Evolutionary conservation across 2,329 filamentous ascomycete species (phyloP).

Genomic region (Phoma sp.): DNA sequence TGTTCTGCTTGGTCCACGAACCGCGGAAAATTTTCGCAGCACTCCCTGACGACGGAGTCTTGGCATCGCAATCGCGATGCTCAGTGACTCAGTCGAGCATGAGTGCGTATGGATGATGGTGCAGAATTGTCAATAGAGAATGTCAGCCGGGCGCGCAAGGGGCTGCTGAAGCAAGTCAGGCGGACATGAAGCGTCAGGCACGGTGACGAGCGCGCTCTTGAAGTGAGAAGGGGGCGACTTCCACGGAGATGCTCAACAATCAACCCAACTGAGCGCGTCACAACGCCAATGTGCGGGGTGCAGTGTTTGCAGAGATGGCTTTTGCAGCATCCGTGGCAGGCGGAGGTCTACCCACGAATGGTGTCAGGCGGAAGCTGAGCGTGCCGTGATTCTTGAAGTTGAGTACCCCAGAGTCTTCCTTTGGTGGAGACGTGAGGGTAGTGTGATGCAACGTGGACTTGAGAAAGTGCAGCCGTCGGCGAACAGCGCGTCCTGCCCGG

Average conservation of each 20-base stretch:
- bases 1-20: slow-evolving; percentile 26
- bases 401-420: slow-evolving; percentile 26
- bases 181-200: slow-evolving; percentile 2
- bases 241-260: slow-evolving; percentile 42
- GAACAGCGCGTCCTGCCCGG: slow-evolving; percentile 13
- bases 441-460: slow-evolving; percentile 19
- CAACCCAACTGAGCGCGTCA: slow-evolving; percentile 21
- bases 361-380: slow-evolving; percentile 16
- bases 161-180: slow-evolving; percentile 16
- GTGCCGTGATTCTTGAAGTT: slow-evolving; percentile 21
- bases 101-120: slow-evolving; percentile 23
- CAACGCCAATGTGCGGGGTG: slow-evolving; percentile 39
- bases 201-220: slow-evolving; percentile 15
- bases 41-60: slow-evolving; percentile 40
- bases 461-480: slow-evolving; percentile 24
- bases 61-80: slow-evolving; percentile 33
- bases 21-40: slow-evolving; percentile 35
- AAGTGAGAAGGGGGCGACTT: slow-evolving; percentile 20
- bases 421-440: slow-evolving; percentile 23
- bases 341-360: slow-evolving; percentile 20
- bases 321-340: background rate
- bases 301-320: slow-evolving; percentile 2
- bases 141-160: slow-evolving; percentile 4
- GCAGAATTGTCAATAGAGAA: slow-evolving; percentile 30
- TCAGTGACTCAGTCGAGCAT: slow-evolving; percentile 7